Conservation (phyloP, 352 stramenopile species). For the Phytophthora kernoviae region DNA sequence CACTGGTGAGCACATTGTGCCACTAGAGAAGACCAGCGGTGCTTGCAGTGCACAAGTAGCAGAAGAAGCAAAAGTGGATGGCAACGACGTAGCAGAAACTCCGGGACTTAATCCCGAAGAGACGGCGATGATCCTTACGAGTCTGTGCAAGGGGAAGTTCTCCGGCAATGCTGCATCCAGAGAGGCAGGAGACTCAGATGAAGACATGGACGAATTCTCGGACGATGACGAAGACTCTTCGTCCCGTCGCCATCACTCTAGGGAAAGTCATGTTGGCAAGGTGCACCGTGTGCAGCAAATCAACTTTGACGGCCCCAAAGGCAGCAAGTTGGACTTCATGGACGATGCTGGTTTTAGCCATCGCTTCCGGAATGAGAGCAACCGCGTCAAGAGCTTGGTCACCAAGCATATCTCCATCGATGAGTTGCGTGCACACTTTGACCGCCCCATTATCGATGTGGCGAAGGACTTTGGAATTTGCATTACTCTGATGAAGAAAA, state of each 20-base stretch:
- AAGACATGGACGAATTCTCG: conserved; percentile 54
- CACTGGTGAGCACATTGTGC: conserved; percentile 24
- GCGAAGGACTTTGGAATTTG: conserved; percentile 90
- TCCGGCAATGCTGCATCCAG: conserved; percentile 1
- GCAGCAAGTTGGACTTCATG: conserved; percentile 77
- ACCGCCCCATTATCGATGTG: conserved; percentile 89
- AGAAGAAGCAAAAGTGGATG: conserved; percentile 20
- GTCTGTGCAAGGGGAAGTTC: conserved; percentile 71
- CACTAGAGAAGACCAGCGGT: conserved; percentile 21
- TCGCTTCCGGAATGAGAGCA: conserved; percentile 83
- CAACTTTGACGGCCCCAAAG: conserved; percentile 72
- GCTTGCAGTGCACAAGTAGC: conserved; percentile 12
- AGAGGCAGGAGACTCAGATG: conserved; percentile 40
- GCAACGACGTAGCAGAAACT: conserved; percentile 1
- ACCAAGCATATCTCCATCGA: conserved; percentile 91
- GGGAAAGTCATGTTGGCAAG: conserved; percentile 23
- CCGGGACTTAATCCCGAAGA: conserved; percentile 69
- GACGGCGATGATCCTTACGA: conserved; percentile 87
- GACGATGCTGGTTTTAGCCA: conserved; percentile 79
- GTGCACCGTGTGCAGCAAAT: conserved; percentile 70
- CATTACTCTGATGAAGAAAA: conserved; percentile 92
- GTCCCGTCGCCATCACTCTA: conserved; percentile 24
- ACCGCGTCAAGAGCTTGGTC: conserved; percentile 86
- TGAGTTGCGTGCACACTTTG: conserved; percentile 83
- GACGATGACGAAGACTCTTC: conserved; percentile 43